phyloP scores from a whole-genome alignment of 1,284 basidiomycete species.

The Macrocystidia cucumis region DNA sequence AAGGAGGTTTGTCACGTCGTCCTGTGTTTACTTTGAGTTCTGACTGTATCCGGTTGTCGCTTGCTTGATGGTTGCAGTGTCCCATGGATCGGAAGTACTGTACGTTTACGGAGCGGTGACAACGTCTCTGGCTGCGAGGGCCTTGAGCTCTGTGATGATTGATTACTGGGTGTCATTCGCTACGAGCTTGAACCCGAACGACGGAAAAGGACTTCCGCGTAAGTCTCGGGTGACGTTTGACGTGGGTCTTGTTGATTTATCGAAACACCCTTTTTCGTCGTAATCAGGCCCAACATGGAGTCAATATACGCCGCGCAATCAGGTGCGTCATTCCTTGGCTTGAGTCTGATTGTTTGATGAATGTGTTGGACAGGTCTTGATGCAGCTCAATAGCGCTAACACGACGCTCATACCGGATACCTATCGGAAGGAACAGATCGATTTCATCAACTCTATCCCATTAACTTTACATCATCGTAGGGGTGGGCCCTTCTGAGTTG shows the following conservation, averaged over 20 bases:
- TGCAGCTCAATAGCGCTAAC: conserved; percentile 22
- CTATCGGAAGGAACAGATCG: conserved; percentile 18
- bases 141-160: conserved; percentile 33
- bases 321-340: conserved; percentile 6
- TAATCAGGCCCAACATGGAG: conserved; percentile 27
- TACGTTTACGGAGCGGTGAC: conserved; percentile 29
- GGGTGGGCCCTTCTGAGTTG: too few relatives aligned
- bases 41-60: background rate
- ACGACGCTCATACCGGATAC: conserved; percentile 22
- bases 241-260: background rate
- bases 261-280: background rate
- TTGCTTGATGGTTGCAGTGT: conserved; percentile 17
- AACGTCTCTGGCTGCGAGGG: conserved; percentile 15
- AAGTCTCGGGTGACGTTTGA: conserved; percentile 11
- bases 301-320: conserved; percentile 16
- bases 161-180: conserved; percentile 49
- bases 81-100: conserved; percentile 29
- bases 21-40: too few relatives aligned
- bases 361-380: conserved; percentile 11
- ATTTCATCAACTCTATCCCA: conserved; percentile 15
- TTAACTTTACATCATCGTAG: conserved; percentile 17
- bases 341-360: background rate
- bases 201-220: conserved; percentile 32
- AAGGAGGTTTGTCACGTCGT: conserved; percentile 22
- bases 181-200: conserved; percentile 39